These are phyloP conservation scores for Penicillium herquei DNA, from an alignment of 495 filamentous ascomycete genomes.

Conservation along the genomic window DNA sequence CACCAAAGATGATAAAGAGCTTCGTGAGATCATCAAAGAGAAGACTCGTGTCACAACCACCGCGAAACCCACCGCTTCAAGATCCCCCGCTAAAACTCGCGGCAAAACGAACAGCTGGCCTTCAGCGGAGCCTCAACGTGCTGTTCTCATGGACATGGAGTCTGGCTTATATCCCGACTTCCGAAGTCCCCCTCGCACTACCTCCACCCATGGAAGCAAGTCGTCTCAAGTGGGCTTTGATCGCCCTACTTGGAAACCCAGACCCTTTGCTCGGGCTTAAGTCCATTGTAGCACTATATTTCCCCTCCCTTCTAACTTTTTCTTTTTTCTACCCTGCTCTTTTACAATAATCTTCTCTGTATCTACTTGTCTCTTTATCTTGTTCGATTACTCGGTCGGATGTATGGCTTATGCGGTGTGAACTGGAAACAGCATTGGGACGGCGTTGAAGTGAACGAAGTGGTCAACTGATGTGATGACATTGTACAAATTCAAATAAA, in stretches of 20 bases:
- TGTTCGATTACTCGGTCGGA: slow-evolving; percentile 17
- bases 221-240: slow-evolving; percentile 29
- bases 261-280: slow-evolving; percentile 36
- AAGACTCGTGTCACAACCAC: slow-evolving; percentile 24
- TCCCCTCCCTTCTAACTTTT: slow-evolving; percentile 3
- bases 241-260: slow-evolving; percentile 36
- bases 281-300: neutral
- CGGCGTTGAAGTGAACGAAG: slow-evolving; percentile 15
- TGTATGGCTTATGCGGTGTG: slow-evolving; percentile 14
- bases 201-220: slow-evolving; percentile 22
- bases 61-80: slow-evolving; percentile 13
- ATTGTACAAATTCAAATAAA: slow-evolving; percentile 17
- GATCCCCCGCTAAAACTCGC: slow-evolving; percentile 16
- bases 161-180: slow-evolving; percentile 39
- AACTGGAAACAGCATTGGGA: slow-evolving; percentile 28
- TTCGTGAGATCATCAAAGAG: slow-evolving; percentile 69
- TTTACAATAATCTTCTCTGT: neutral
- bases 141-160: slow-evolving; percentile 47
- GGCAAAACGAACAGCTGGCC: slow-evolving; percentile 23
- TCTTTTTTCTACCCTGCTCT: slow-evolving; percentile 10
- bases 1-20: slow-evolving; percentile 67
- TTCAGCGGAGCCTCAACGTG: slow-evolving; percentile 42
- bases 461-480: slow-evolving; percentile 12
- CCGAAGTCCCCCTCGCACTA: slow-evolving; percentile 19
- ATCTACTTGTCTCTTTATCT: slow-evolving; percentile 6